Percentiles rank a stretch among this genome's conserved stretches.
Evolutionary conservation across 164 flowering plant species (phyloP).

Genomic region (Paratinospora sagittata): DNA sequence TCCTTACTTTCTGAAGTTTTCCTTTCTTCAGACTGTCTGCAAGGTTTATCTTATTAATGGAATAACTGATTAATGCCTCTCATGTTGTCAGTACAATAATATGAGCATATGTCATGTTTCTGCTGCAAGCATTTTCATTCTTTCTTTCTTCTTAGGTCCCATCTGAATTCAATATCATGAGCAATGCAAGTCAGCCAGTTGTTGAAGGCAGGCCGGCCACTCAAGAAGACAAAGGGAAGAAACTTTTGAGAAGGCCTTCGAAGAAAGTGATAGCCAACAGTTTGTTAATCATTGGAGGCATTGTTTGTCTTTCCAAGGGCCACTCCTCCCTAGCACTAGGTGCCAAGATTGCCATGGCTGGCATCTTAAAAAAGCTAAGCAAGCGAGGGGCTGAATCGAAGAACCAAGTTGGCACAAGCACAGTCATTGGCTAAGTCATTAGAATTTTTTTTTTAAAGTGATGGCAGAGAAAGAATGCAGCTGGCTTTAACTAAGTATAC

Average conservation of each 20-base stretch:
- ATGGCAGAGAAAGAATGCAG: neutral
- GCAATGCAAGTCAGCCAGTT: neutral
- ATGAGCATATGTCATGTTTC: neutral
- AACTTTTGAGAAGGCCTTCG: slow-evolving; percentile 41
- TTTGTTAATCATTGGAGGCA: slow-evolving; percentile 69
- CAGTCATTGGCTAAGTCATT: neutral
- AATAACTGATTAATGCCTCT: too few species aligned
- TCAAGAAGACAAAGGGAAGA: slow-evolving; percentile 23
- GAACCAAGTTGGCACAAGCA: slow-evolving; percentile 20
- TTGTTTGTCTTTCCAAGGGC: slow-evolving; percentile 57
- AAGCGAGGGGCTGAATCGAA: slow-evolving; percentile 40
- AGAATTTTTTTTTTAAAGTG: neutral
- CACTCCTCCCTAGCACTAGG: slow-evolving; percentile 57
- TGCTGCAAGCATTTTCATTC: neutral
- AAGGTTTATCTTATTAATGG: too few species aligned
- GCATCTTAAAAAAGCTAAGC: slow-evolving; percentile 55
- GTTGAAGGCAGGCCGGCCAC: slow-evolving; percentile 6
- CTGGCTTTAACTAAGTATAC: neutral
- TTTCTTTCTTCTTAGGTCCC: slow-evolving; percentile 46
- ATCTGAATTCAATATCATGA: slow-evolving; percentile 29
- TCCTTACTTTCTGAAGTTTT: too few species aligned
- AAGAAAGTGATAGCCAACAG: slow-evolving; percentile 56
- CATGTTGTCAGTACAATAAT: too few species aligned
- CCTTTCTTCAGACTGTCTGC: too few species aligned
- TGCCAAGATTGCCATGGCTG: slow-evolving; percentile 72